These are phyloP conservation scores for Rhodotorula sp. DNA, from an alignment of 1,284 basidiomycete species.

Conservation along the genomic window DNA sequence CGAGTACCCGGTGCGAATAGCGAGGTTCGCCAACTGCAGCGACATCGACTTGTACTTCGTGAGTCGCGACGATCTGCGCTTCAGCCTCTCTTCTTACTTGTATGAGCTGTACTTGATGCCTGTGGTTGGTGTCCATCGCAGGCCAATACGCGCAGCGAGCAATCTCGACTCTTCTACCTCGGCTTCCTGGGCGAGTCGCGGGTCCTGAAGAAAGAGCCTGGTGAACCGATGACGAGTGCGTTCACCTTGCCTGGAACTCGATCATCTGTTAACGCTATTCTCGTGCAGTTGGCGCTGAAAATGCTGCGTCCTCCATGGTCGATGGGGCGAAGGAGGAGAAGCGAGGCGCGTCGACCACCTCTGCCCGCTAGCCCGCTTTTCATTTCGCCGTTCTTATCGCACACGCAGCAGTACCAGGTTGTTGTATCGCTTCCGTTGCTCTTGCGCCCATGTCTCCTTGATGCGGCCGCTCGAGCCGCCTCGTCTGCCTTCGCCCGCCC, in stretches of 20 bases:
- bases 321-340: constrained; percentile 36
- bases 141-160: constrained; percentile 62
- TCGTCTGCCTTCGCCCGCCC: background rate
- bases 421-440: constrained; percentile 1
- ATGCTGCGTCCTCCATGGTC: constrained; percentile 21
- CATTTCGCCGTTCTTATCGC: background rate
- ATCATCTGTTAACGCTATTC: no score
- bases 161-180: constrained; percentile 67
- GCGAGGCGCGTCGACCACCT: constrained; percentile 15
- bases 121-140: background rate
- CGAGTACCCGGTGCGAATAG: constrained; percentile 72
- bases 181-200: constrained; percentile 74
- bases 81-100: constrained; percentile 2
- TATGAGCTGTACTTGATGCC: accelerated
- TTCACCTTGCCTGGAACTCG: background rate
- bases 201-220: constrained; percentile 57
- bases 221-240: constrained; percentile 30
- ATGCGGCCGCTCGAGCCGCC: background rate
- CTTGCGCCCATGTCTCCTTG: background rate
- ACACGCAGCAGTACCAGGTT: background rate
- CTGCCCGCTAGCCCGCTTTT: constrained; percentile 14
- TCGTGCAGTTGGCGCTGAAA: constrained; percentile 35
- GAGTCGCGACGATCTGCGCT: constrained; percentile 47
- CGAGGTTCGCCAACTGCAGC: constrained; percentile 70
- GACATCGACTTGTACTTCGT: constrained; percentile 75